These are phyloP conservation scores for Apiospora kogelbergensis DNA, from an alignment of 2,329 filamentous ascomycete genomes.

Conservation along the genomic window DNA sequence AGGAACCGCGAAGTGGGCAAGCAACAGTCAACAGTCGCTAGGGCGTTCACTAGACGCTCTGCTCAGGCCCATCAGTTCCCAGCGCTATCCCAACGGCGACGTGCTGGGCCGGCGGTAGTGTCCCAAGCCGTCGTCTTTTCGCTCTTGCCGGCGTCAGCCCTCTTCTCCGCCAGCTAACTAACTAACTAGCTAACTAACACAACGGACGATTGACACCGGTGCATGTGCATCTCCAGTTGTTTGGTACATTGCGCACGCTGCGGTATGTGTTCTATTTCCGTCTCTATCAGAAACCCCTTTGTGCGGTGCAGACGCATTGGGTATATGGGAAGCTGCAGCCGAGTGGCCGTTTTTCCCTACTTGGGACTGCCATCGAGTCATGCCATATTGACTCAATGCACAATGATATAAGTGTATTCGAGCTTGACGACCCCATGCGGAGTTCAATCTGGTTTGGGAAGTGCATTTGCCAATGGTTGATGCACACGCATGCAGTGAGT, in stretches of 20 bases:
- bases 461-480: background rate
- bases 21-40: too few species aligned
- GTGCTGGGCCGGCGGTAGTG: background rate
- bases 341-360: background rate
- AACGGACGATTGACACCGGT: too few species aligned
- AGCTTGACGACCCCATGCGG: background rate
- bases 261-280: too few species aligned
- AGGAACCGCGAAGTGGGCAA: background rate
- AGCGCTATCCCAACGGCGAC: background rate
- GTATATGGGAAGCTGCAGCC: background rate
- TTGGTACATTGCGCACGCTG: too few species aligned
- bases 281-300: too few species aligned
- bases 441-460: background rate
- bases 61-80: too few species aligned
- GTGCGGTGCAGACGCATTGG: too few species aligned
- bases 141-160: background rate
- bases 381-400: background rate
- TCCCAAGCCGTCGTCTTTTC: background rate
- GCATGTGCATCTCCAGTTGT: too few species aligned
- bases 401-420: background rate
- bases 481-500: background rate
- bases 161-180: background rate
- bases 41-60: background rate
- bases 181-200: too few species aligned
- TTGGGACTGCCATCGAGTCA: background rate